A percentile compares a stretch with the other conserved stretches of the same genome.
Evolutionary conservation across 768 basidiomycete species (phyloP).

Genomic region (Lentinula guzmanii): DNA sequence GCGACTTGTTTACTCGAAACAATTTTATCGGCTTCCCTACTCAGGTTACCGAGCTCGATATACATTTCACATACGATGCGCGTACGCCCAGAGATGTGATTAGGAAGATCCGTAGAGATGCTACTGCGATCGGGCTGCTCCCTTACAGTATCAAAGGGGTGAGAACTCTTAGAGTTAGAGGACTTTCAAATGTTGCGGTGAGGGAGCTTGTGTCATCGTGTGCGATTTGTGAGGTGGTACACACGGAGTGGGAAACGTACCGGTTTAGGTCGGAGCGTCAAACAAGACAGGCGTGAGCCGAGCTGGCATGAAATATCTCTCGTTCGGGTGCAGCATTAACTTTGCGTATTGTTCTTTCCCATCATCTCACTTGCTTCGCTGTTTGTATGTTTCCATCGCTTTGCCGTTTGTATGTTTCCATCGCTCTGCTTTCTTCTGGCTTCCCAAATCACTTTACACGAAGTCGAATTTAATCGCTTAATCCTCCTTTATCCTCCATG

Average conservation of each 20-base stretch:
- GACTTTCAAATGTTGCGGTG: background rate
- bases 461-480: background rate
- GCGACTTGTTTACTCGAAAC: background rate
- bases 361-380: too few species aligned
- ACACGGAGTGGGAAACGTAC: background rate
- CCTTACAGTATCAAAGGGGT: background rate
- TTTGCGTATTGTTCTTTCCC: too few species aligned
- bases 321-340: too few species aligned
- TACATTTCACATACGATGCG: background rate
- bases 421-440: too few species aligned
- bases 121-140: background rate
- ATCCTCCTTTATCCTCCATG: too few species aligned
- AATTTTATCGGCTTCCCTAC: background rate
- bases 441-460: too few species aligned
- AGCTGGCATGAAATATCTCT: too few species aligned
- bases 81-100: background rate
- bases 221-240: background rate
- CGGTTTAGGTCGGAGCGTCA: too few species aligned
- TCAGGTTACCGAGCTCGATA: slow-evolving; percentile 3
- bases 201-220: background rate
- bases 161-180: background rate
- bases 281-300: too few species aligned
- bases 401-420: too few species aligned
- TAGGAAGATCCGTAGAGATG: background rate
- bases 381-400: too few species aligned